These are phyloP conservation scores for Cinnamomum chago DNA, from an alignment of 164 flowering plant species.

Conservation along the genomic window DNA sequence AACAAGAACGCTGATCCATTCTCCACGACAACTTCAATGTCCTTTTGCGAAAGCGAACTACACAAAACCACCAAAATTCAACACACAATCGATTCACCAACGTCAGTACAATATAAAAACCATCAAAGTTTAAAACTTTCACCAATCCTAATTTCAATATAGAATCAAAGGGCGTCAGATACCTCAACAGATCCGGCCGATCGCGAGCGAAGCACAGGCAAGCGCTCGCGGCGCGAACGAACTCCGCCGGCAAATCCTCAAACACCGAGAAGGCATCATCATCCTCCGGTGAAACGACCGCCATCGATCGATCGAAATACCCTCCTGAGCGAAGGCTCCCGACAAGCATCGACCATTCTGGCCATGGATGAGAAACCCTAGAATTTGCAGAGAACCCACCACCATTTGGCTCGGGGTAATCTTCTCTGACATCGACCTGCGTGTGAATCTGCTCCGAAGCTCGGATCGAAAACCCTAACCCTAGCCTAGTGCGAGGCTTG, in stretches of 20 bases:
- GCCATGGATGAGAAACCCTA: slow-evolving; percentile 36
- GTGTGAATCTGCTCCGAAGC: slow-evolving; percentile 26
- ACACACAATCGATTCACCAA: neutral
- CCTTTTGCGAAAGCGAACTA: slow-evolving; percentile 62
- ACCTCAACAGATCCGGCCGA: slow-evolving; percentile 49
- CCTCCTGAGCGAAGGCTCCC: slow-evolving; percentile 18
- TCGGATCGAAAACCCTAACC: slow-evolving; percentile 7
- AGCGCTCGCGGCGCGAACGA: slow-evolving; percentile 35
- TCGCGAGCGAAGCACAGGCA: slow-evolving; percentile 55
- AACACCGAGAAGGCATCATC: slow-evolving; percentile 20
- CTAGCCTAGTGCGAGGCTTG: slow-evolving; percentile 5
- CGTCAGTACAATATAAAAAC: neutral
- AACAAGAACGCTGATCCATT: slow-evolving; percentile 68
- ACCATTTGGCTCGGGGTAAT: slow-evolving; percentile 12
- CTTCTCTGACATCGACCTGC: slow-evolving; percentile 19
- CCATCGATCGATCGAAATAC: slow-evolving; percentile 17
- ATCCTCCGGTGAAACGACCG: neutral
- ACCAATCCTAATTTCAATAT: neutral
- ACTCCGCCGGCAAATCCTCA: slow-evolving; percentile 39
- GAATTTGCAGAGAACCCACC: slow-evolving; percentile 6
- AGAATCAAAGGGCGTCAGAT: neutral
- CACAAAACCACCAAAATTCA: neutral
- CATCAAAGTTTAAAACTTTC: neutral
- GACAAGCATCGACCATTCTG: slow-evolving; percentile 50
- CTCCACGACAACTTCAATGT: slow-evolving; percentile 59